Base-by-base conservation (phyloP, 768 basidiomycete species). In the Sistotremastrum suecicum region DNA sequence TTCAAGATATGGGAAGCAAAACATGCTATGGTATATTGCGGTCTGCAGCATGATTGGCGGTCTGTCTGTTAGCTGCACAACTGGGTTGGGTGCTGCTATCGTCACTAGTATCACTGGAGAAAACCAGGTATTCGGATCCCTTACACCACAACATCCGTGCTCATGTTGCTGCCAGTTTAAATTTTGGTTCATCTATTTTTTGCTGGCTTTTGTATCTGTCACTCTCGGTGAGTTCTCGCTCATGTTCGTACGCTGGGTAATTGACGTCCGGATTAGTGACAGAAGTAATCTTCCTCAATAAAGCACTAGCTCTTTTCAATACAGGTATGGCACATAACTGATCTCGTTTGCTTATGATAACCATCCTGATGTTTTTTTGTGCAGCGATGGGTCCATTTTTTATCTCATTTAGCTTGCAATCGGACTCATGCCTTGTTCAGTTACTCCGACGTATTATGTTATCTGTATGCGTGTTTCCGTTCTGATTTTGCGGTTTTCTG, bases 21-120 rank as follows among this genome's bases (percentile, higher is more conserved):
- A 78, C 57, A 95, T 97, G 94, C 62, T 98, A 44, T 89, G 86
- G 85, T 88, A 94, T 61, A 92, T 98, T 51, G 68, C 73, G 37
- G 86, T 99, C 39, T 99, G 95, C 63, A 88, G 83, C 51, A 80
- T 97, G 74, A 97, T 99, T 57, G 95, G 95, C 11, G 95, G 95
- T 0, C 81, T 94, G 41, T 86, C 83, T 47, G 89, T 94, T 52
- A 88, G 84, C 54, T 92, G 94, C 45, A 94, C 92, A 9, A 91
- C 89, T 33, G 94, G 95, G 34, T 72, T 97, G 35, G 91, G 95
- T 39, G 70, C 87, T 38, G 83, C 90, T 20, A 95, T 98, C 54
- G 81, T 99, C 30, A 79, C 83, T 42, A 76, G 77, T 37, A 76
- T 70, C 4, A 65, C 71, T 65, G 84, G 84, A 36, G 69, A 83